These are phyloP conservation scores for Aspergillus sp. DNA, from an alignment of 2,329 filamentous ascomycete genomes.

Conservation along the genomic window DNA sequence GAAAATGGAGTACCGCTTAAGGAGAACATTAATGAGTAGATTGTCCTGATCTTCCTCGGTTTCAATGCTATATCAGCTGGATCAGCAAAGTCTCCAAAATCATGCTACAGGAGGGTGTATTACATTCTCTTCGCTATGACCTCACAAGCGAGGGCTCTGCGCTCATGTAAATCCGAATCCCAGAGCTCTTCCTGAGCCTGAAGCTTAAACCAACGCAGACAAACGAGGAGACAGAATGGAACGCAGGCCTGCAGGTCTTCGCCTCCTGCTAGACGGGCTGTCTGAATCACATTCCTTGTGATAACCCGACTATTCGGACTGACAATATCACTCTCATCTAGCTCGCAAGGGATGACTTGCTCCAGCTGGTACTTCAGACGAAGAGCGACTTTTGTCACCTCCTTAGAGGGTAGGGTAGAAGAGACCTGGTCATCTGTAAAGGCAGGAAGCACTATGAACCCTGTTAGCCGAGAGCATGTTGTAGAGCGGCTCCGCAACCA, in stretches of 20 bases:
- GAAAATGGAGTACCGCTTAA: conserved; percentile 85
- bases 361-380: conserved; percentile 90
- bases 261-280: conserved; percentile 79
- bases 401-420: conserved; percentile 70
- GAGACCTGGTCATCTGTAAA: conserved; percentile 44
- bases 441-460: conserved; percentile 44
- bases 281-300: conserved; percentile 74
- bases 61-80: conserved; percentile 67
- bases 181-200: conserved; percentile 82
- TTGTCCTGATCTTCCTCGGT: conserved; percentile 75
- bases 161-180: conserved; percentile 81
- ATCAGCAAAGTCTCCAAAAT: neutral
- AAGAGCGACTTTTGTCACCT: conserved; percentile 87
- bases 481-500: conserved; percentile 7
- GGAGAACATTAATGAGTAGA: conserved; percentile 75
- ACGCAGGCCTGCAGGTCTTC: conserved; percentile 75
- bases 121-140: conserved; percentile 80
- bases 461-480: conserved; percentile 16
- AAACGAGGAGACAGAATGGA: conserved; percentile 78
- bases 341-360: conserved; percentile 84
- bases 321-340: conserved; percentile 74
- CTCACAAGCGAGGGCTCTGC: conserved; percentile 81
- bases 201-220: conserved; percentile 73
- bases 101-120: neutral
- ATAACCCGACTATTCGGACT: conserved; percentile 82